Percentiles rank a stretch among this genome's conserved stretches.
These are phyloP conservation scores for Hanseniaspora mollemarum DNA, from an alignment of 805 yeast species.

Conservation along the genomic window DNA sequence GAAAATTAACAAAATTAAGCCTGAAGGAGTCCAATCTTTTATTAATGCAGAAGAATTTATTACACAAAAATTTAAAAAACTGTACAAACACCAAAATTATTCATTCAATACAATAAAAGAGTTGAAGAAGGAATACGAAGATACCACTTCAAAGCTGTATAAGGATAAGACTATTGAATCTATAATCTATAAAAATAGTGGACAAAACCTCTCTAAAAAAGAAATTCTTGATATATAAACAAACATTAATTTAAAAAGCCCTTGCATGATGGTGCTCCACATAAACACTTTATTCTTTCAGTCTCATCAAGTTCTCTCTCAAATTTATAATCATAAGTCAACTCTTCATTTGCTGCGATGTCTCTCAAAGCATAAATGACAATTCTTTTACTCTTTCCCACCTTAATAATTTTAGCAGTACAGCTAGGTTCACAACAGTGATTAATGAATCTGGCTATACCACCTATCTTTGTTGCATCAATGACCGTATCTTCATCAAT, in stretches of 20 bases:
- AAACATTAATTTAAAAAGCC: slow-evolving; percentile 64
- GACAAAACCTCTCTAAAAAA: background rate
- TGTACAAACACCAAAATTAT: slow-evolving; percentile 1
- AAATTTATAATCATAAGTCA: slow-evolving; percentile 92
- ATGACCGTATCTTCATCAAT: slow-evolving; percentile 89
- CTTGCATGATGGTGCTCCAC: slow-evolving; percentile 92
- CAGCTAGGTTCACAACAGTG: slow-evolving; percentile 97
- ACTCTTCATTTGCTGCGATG: slow-evolving; percentile 76
- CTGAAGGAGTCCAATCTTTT: background rate
- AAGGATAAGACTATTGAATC: background rate
- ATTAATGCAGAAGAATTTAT: background rate
- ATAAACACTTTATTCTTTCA: slow-evolving; percentile 78
- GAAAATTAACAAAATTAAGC: background rate
- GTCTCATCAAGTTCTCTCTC: slow-evolving; percentile 82
- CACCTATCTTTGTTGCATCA: slow-evolving; percentile 95
- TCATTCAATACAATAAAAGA: slow-evolving; percentile 4
- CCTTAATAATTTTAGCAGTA: slow-evolving; percentile 90
- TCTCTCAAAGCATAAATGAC: slow-evolving; percentile 88
- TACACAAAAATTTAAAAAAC: background rate
- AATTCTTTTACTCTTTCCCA: slow-evolving; percentile 85
- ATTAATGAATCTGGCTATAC: slow-evolving; percentile 91
- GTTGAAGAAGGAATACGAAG: background rate
- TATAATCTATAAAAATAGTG: background rate
- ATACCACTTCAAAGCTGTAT: background rate
- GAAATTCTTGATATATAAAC: background rate